Conservation (phyloP, 148 eudicot genomes). For the Amaranthus cruentus region DNA sequence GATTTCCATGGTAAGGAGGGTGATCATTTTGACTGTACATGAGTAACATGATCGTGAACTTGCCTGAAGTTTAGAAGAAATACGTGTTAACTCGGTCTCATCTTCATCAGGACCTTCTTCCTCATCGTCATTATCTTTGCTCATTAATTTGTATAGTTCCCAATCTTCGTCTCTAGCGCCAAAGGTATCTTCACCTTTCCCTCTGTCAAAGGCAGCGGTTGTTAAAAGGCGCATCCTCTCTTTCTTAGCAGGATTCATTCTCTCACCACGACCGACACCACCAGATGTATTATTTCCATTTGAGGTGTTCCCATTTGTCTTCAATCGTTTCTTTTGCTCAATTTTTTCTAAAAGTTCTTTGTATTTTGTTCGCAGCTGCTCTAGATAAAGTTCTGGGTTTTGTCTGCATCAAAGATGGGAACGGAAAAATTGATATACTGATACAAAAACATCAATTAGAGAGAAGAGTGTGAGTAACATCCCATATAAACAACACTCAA, state of each 20-base stretch:
- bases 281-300: constrained; percentile 73
- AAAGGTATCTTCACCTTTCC: constrained; percentile 98
- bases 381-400: constrained; percentile 82
- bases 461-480: background rate
- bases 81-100: constrained; percentile 74
- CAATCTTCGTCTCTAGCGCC: constrained; percentile 96
- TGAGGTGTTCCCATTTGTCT: constrained; percentile 62
- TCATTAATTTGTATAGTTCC: constrained; percentile 95
- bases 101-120: constrained; percentile 82
- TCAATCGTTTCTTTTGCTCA: constrained; percentile 78
- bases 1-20: too few species aligned
- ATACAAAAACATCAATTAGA: background rate
- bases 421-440: background rate
- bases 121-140: constrained; percentile 89
- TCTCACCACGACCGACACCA: constrained; percentile 95
- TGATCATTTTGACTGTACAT: background rate
- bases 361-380: constrained; percentile 67
- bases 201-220: constrained; percentile 96
- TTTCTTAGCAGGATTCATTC: constrained; percentile 88
- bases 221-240: constrained; percentile 97
- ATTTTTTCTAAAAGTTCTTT: constrained; percentile 73
- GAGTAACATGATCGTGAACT: constrained; percentile 15
- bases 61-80: constrained; percentile 82
- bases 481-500: background rate
- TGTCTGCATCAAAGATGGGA: constrained; percentile 42